Evolutionary conservation across 768 basidiomycete species (phyloP).

Genomic region (Tephrocybe sp.): DNA sequence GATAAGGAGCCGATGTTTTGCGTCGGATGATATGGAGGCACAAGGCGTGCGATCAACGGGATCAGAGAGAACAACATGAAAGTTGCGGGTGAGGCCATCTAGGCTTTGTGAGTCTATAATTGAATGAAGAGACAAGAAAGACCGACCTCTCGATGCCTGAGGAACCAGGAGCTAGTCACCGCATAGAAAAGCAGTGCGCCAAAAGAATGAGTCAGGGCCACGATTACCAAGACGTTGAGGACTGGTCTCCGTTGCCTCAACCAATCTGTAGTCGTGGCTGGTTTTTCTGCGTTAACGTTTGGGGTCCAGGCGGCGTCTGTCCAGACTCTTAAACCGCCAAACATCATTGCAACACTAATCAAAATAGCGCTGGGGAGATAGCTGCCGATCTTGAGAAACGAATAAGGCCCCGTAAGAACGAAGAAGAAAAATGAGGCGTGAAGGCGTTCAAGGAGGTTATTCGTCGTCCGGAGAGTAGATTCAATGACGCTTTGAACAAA

Average conservation of each 20-base stretch:
- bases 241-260: slow-evolving; percentile 52
- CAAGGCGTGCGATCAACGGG: slow-evolving; percentile 31
- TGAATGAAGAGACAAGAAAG: neutral
- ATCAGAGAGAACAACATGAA: slow-evolving; percentile 30
- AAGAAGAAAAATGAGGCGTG: slow-evolving; percentile 99
- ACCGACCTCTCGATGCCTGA: slow-evolving; percentile 40
- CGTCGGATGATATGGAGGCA: slow-evolving; percentile 20
- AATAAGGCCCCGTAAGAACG: slow-evolving; percentile 59
- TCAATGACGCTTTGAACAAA: slow-evolving; percentile 64
- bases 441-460: slow-evolving; percentile 93
- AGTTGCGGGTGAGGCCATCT: slow-evolving; percentile 25
- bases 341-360: slow-evolving; percentile 82
- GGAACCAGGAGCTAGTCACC: slow-evolving; percentile 46
- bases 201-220: slow-evolving; percentile 54
- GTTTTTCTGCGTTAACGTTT: slow-evolving; percentile 20
- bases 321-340: slow-evolving; percentile 79
- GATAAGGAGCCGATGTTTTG: slow-evolving; percentile 38
- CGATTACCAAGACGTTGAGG: slow-evolving; percentile 49
- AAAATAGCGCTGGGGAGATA: slow-evolving; percentile 89
- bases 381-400: slow-evolving; percentile 86
- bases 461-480: slow-evolving; percentile 84
- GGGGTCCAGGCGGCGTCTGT: slow-evolving; percentile 59
- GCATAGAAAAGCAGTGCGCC: slow-evolving; percentile 53
- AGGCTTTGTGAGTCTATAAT: neutral
- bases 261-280: slow-evolving; percentile 34